Base-by-base conservation (phyloP, 129 eudicot genomes). In the Tagetes patula region DNA sequence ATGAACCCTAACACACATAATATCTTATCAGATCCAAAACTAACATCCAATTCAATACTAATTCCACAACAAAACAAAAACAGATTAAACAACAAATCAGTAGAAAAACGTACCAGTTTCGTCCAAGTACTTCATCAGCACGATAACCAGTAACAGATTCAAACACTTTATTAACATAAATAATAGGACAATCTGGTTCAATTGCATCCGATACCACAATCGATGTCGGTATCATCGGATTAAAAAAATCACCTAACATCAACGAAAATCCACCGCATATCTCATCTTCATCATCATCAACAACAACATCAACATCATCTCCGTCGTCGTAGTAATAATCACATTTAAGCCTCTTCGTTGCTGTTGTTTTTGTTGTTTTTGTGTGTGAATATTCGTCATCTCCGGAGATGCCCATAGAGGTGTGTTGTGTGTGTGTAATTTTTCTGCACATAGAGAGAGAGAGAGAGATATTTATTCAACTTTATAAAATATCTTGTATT, bases 91-190 rank as follows among this genome's bases (percentile, higher is more conserved):
- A 38, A 38, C 68, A 67, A 42, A n/a, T 1, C 39, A 1, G 6
- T 4, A 7, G 62, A 2, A 55, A 64, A 41, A 0, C 1, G 75
- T 82, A 93, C 98, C 98, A 93, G 69, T 93, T 93, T 6, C 98
- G 84, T 8, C 98, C 98, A 49, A 93, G 90, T 72, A 89, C 87
- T 74, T 93, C 96, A 37, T 87, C 95, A 33, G 98, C 96, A 1
- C 98, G 96, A 67, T 85, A 93, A 34, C 98, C 98, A n/a, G 98
- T 93, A 56, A 77, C 70, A 30, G 82, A 68, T 79, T 93, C 98
- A 52, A 93, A 93, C 4, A 87, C 96, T 4, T 86, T 78, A 37
- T 93, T 93, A 53, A 87, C 96, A 58, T 93, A 93, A 8, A 93
- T 89, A 62, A 92, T 67, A 4, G 98, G 98, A 34, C 74, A 86